Base-by-base conservation (phyloP, 257 asterid genomes). In the Echium plantagineum region DNA sequence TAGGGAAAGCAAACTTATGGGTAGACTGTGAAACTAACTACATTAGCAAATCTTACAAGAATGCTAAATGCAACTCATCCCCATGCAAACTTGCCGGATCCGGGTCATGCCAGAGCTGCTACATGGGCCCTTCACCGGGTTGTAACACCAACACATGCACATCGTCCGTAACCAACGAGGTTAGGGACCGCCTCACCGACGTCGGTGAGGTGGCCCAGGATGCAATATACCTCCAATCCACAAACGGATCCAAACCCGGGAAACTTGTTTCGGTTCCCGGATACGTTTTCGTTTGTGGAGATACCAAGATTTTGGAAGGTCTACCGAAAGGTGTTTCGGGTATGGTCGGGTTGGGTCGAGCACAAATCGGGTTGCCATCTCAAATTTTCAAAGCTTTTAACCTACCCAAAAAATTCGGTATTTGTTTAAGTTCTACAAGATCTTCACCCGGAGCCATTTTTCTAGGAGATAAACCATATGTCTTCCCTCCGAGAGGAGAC, bases 1-100 rank as follows among this genome's bases (percentile, higher is more conserved):
- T 75, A 1, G 81, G 77, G 59, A 77, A 79, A 2, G 69, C 65
- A n/a, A 56, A 66, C 35, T 57, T 75, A 19, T 75, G 79, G 84
- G 81, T 68, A 3, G 79, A 72, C 6, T 75, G 84, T 42, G 70
- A 55, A 7, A 54, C 54, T n/a, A 65, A 62, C n/a, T 73, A 70
- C 54, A 57, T 1, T 3, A 79, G 84, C 71, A 61, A 76, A 28
- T 57, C 81, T 2, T 75, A 72, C 58, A 64, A 19, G 57, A 58
- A 78, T 19, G 81, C 75, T 12, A 72, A 3, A 5, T 79, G 84
- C 70, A n/a, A 10, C 46, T 79, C 81, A 18, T 59, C 61, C 1
- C 65, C 59, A 24, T 79, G 85, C 73, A 53, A 5, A 5, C 67
- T 71, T 9, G 74, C 81, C 38, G 55, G 58, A 46, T 75, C 42